These are phyloP conservation scores for Myxozyma neotropica DNA, from an alignment of 805 yeast genomes.

Conservation along the genomic window DNA sequence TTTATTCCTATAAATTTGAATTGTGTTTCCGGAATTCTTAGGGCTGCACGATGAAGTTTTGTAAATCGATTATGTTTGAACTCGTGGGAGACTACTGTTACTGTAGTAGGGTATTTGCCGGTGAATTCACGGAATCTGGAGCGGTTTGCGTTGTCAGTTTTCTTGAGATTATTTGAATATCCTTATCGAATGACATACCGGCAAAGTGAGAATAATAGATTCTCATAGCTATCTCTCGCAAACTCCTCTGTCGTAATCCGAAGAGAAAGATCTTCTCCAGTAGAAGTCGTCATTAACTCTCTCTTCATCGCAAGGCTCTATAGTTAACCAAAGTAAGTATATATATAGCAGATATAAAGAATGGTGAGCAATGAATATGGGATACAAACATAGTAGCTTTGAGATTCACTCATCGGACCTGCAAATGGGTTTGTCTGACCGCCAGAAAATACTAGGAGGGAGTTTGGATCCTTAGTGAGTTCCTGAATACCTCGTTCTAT, in stretches of 20 bases:
- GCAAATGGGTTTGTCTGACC: conserved; percentile 67
- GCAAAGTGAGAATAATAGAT: conserved; percentile 59
- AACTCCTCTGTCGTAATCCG: conserved; percentile 61
- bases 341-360: conserved; percentile 56
- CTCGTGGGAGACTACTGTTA: conserved; percentile 72
- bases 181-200: background rate
- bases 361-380: too few species aligned
- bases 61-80: conserved; percentile 66
- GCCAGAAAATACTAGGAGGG: conserved; percentile 58
- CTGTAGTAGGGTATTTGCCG: conserved; percentile 51
- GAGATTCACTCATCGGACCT: conserved; percentile 59
- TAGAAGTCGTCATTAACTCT: conserved; percentile 1
- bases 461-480: conserved; percentile 41
- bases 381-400: conserved; percentile 44
- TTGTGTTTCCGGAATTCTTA: conserved; percentile 30
- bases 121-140: conserved; percentile 48
- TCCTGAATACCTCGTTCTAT: conserved; percentile 50
- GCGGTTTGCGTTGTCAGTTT: background rate
- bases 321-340: too few species aligned
- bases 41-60: conserved; percentile 35
- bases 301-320: conserved; percentile 20
- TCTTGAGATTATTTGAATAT: too few species aligned
- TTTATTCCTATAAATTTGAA: conserved; percentile 34
- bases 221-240: conserved; percentile 81
- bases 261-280: conserved; percentile 22